Base-by-base conservation (phyloP, 805 yeast species). In the Zygosaccharomyces rouxii region DNA sequence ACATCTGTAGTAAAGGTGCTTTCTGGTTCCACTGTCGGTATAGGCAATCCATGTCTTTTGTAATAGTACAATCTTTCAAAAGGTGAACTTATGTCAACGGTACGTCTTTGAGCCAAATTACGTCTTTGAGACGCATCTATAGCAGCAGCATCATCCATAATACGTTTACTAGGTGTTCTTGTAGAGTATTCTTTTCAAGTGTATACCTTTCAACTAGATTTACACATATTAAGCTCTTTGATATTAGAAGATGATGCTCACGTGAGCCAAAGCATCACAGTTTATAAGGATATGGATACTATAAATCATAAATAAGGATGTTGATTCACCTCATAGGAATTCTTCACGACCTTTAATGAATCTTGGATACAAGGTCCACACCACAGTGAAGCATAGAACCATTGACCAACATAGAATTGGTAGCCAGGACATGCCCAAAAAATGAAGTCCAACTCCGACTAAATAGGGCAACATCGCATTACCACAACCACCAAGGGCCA, bases 401-500 rank as follows among this genome's bases (percentile, higher is more conserved):
- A 55, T 47, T 2, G 52, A 10, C 55, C 62, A 58, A 38, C 63
- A 55, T n/a, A 66, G 48, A 0, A 59, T 10, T 0, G 71, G 71
- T 13, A 64, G 49, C 48, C 59, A 55, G 14, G 50, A 26, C 37
- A 66, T 57, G 1, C 66, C 66, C 1, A 63, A 41, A 21, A 46
- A n/a, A 26, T 64, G 63, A 5, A 66, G 53, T 0, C 61, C 26
- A 2, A 61, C 49, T 7, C 95, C 95, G 31, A 83, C 73, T 2
- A 79, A 46, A 53, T 80, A 84, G 1, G 95, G 94, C 5, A 86
- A 53, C 0, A 79, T 73, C 0, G 95, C 92, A n/a, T 85, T 86
- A 1, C 95, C 96, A 13, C 83, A 79, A 3, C 94, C 90, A 5
- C 95, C 95, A 51, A 86, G 62, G 0, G 94, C 89, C 48, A 89